Evolutionary conservation across 176 grass and related monocot species (phyloP), one percentile per base, ranked within the genome.

Genomic region (Urochloa ruziziensis): DNA sequence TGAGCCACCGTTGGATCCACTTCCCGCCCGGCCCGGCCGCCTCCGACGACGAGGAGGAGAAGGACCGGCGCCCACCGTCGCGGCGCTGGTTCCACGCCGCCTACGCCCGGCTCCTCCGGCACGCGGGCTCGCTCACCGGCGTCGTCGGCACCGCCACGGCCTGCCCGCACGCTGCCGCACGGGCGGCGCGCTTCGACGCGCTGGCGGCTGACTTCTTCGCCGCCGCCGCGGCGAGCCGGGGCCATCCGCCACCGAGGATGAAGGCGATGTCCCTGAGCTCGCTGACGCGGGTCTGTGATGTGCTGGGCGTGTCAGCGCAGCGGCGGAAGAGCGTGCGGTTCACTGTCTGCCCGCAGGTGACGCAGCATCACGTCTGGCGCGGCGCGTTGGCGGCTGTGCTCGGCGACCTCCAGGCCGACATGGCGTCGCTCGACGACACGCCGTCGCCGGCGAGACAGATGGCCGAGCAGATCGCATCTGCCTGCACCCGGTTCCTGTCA

Each of bases 361-460:
- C 92, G 68, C 94, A 92, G 73, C 92, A 97, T 68, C 88, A 85
- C 62, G 60, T 94, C 54, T 97, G 94, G 94, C 85, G 94, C 0
- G 90, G 78, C 80, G 83, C 92, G 58, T 90, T 97, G 42, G 86
- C 92, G 77, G 88, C 88, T 68, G 87, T 94, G 66, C 84, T 94
- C 61, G 70, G 69, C 51, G 90, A 94, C 80, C 79, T 94, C 21
- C 82, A 85, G 46, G 62, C 72, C 25, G 94, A 92, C 78, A 81
- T 94, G 46, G 75, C 48, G 36, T 81, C 73, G 1, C 81, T 89
- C 28, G 82, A 82, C 17, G 74, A 13, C 33, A n/a, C n/a, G n/a
- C 37, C 28, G 15, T 89, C 85, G 12, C 65, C 28, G 4, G 82
- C 90, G 40, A 57, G 44, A 10, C 77, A 83, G 40, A 97, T 97